Evolutionary conservation across 139 green algal species (phyloP), one percentile per base, ranked within the genome.

Genomic region (Zygnema cylindricum): DNA sequence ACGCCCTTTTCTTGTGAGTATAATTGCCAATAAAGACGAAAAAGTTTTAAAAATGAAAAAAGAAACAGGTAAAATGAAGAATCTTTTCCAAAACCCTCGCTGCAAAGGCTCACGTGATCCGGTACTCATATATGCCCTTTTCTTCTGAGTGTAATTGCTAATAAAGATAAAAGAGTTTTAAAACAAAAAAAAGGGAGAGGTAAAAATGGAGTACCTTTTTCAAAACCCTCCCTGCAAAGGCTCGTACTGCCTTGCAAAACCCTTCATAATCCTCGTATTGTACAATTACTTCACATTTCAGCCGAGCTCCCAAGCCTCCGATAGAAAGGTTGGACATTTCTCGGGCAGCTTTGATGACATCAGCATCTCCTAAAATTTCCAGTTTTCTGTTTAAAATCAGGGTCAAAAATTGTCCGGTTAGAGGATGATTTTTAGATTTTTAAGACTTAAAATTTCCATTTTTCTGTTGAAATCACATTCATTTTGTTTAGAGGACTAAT

Each of bases 261-360:
- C 7, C 38, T 16, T 7, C 71, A 11, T 42, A 79, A 54, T 79
- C 38, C 43, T 41, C 71, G 43, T 79, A 54, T 79, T 79, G 71
- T 25, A 79, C 38, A 38, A 54, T 16, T 16, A 79, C 38, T 79
- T 79, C 38, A 43, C 71, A 79, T 79, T 79, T 3, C 7, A 43
- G 49, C 16, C 16, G 7, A 63, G 49, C 49, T 63, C 49, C 49
- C 49, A 63, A 63, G 49, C 49, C 16, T 63, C 16, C 49, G 16
- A 16, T 16, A 25, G 49, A 63, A 25, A 63, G 49, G 49, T 7
- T 25, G 7, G 49, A 63, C 7, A 63, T 63, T 63, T 63, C 49
- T 16, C 49, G 49, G 16, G 49, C 49, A 63, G 49, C 49, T 16
- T 63, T 63, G 16, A 7, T 63, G 16, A 63, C 16, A 63, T 63